phyloP scores from a whole-genome alignment of 2,329 filamentous ascomycete genomes.

The Helicocarpus griseus region DNA sequence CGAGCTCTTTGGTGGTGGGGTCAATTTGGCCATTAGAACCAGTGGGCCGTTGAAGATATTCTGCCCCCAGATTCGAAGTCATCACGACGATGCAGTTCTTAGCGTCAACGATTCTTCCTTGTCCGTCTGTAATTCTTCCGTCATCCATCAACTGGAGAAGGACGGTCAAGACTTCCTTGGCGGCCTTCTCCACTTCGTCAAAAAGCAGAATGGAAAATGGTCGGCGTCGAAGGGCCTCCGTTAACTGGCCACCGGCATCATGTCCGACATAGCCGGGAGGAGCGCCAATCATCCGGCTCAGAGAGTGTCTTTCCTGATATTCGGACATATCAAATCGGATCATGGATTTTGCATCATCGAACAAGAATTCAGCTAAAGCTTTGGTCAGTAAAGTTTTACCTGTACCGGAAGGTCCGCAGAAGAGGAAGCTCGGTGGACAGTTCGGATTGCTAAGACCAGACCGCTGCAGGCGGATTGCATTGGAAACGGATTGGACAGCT shows the following conservation, averaged over 20 bases:
- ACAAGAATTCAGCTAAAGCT: conserved; percentile 92
- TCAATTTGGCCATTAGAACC: conserved; percentile 78
- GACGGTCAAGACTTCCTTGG: conserved; percentile 93
- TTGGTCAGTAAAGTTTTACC: conserved; percentile 97
- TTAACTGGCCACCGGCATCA: conserved; percentile 90
- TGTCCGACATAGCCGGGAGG: conserved; percentile 96
- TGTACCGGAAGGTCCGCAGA: conserved; percentile 96
- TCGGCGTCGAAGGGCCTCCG: conserved; percentile 82
- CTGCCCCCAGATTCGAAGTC: conserved; percentile 94
- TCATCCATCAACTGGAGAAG: conserved; percentile 99
- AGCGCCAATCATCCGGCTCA: conserved; percentile 95
- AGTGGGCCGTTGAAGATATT: conserved; percentile 75
- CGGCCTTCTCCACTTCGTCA: conserved; percentile 96
- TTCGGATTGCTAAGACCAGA: conserved; percentile 94
- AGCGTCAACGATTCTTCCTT: conserved; percentile 88
- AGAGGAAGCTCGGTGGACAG: conserved; percentile 93
- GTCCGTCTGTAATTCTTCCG: conserved; percentile 94
- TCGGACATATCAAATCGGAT: conserved; percentile 99
- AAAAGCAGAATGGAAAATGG: conserved; percentile 98
- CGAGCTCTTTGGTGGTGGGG: conserved; percentile 71
- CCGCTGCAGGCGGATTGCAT: conserved; percentile 88
- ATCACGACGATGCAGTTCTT: conserved; percentile 99
- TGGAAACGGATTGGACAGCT: conserved; percentile 84
- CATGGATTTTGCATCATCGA: conserved; percentile 95
- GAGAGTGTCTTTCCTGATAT: conserved; percentile 92